phyloP scores from a whole-genome alignment of 2,329 filamentous ascomycete genomes.

The Macrophomina tecta region DNA sequence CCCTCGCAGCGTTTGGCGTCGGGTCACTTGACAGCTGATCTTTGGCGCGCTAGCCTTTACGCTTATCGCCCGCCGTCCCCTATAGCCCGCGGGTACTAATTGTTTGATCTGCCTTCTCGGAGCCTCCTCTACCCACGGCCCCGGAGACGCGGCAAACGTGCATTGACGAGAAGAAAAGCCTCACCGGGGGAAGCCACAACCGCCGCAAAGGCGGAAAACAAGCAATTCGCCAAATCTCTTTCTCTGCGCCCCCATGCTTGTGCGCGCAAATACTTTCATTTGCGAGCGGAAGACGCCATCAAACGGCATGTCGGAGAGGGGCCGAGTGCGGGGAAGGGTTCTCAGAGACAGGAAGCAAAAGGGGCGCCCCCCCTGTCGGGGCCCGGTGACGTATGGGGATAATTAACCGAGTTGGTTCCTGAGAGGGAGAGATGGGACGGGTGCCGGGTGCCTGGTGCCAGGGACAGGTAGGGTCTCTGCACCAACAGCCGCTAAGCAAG shows the following conservation, averaged over 20 bases:
- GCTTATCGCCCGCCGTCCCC: slow-evolving; percentile 1
- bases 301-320: background rate
- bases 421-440: background rate
- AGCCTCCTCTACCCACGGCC: background rate
- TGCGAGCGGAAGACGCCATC: background rate
- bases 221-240: slow-evolving; percentile 8
- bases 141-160: background rate
- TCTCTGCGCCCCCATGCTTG: background rate
- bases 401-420: slow-evolving; percentile 2
- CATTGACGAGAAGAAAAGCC: background rate
- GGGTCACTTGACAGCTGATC: background rate
- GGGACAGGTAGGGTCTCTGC: slow-evolving; percentile 1
- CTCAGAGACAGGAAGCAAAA: background rate
- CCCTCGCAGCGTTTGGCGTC: background rate
- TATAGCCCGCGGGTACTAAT: slow-evolving; percentile 4
- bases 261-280: background rate
- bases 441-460: background rate
- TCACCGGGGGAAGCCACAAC: slow-evolving; percentile 11
- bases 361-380: slow-evolving; percentile 4
- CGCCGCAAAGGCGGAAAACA: background rate
- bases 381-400: slow-evolving; percentile 5
- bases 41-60: background rate
- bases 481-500: slow-evolving; percentile 21
- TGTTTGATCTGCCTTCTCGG: background rate
- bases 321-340: background rate